These are phyloP conservation scores for Penicillium ucsense DNA, from an alignment of 495 filamentous ascomycete species.

Conservation along the genomic window DNA sequence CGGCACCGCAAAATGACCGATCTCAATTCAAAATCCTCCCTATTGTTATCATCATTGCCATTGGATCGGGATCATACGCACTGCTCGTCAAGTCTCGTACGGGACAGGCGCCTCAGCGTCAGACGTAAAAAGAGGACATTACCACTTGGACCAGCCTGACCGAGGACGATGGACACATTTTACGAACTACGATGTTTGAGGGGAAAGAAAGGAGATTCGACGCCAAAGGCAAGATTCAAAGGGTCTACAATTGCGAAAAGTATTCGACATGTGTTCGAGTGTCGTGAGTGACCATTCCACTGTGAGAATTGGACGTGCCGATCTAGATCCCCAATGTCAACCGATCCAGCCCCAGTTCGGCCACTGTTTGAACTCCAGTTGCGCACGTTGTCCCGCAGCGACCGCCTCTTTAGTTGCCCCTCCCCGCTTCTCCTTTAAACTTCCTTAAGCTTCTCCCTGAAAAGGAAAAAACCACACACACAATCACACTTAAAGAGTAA, in stretches of 20 bases:
- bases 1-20: conserved; percentile 23
- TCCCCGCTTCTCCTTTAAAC: background rate
- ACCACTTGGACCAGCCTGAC: too few species aligned
- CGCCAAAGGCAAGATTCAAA: too few species aligned
- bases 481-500: background rate
- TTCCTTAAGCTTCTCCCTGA: background rate
- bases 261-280: too few species aligned
- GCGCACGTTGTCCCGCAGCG: background rate
- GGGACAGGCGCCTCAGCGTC: conserved; percentile 15
- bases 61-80: conserved; percentile 51
- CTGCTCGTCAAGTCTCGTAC: conserved; percentile 52
- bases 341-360: background rate
- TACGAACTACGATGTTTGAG: too few species aligned
- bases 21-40: conserved; percentile 56
- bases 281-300: too few species aligned
- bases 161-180: too few species aligned
- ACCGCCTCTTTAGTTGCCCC: background rate
- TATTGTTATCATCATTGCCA: conserved; percentile 48
- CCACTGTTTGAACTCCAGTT: background rate
- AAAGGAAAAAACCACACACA: too few species aligned
- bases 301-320: too few species aligned
- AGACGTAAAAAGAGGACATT: background rate
- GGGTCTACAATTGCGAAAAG: too few species aligned
- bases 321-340: background rate
- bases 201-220: too few species aligned